Evolutionary conservation across 805 yeast genomes (phyloP), one percentile per base, ranked within the genome.

Genomic region (Kuraishia floccosa): DNA sequence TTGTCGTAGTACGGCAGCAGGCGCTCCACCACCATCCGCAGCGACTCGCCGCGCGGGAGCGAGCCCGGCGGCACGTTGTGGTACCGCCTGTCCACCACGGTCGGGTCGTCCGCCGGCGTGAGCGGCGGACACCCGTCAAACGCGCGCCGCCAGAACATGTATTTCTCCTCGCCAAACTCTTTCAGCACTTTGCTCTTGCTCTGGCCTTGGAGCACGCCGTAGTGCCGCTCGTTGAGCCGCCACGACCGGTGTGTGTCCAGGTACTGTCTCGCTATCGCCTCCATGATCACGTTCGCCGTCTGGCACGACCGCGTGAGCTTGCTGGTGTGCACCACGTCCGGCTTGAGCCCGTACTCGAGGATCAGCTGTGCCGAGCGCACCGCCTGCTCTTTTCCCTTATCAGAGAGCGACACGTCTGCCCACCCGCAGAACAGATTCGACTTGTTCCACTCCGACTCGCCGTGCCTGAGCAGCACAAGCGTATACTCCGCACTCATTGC

Each of bases 141-240:
- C 6, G 82, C 83, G 54, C 94, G 68, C 63, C 94, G 73, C 70
- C 83, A 76, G 44, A 58, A 70, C 75, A 76, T 80, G 59, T 76
- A 82, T 55, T 79, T 60, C 39, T 76, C 80, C 44, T 73, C 61
- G 25, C 94, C 94, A 50, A 73, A 76, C 43, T 69, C 58, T 40
- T 65, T 58, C 44, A 80, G 56, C 19, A 83, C 70, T 27, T 70
- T 70, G 22, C 75, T 76, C 56, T 82, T 82, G 40, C 78, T 70
- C 47, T 72, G 68, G 30, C 93, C 93, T 58, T 81, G 91, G 58
- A 82, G 66, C 27, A 73, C 71, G 37, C 93, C 93, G 58, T 81
- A 81, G 57, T 81, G 93, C 54, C 93, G 70, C 54, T 81, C 93
- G 54, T 81, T 81, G 46, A 81, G 56, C 56, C 89, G 68, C 89